These are phyloP conservation scores for Stylosanthes scabra DNA, from an alignment of 331 rosid genomes.

Conservation along the genomic window DNA sequence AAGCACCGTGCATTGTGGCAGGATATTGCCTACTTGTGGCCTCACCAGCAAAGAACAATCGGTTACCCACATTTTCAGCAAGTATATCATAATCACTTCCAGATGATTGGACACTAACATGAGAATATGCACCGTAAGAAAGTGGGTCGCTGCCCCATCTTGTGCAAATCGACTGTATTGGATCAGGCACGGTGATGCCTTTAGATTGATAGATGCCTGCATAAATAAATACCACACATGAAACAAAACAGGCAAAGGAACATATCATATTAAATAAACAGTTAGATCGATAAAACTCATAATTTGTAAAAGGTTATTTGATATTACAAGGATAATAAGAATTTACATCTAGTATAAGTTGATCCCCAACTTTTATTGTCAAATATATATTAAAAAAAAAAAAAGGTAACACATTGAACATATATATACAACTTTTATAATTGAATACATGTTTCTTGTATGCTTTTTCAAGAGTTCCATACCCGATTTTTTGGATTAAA, in stretches of 20 bases:
- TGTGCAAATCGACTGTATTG: constrained; percentile 88
- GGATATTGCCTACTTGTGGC: constrained; percentile 95
- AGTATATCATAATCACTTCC: constrained; percentile 89
- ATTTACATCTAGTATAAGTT: too few species aligned
- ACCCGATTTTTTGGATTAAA: too few species aligned
- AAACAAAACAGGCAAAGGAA: constrained; percentile 34
- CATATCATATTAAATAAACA: background rate
- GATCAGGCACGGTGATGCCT: constrained; percentile 81
- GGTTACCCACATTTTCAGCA: constrained; percentile 80
- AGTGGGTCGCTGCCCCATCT: constrained; percentile 96
- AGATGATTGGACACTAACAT: constrained; percentile 81
- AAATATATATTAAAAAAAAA: too few species aligned
- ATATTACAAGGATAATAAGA: too few species aligned
- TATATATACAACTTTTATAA: too few species aligned
- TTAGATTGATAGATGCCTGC: constrained; percentile 81
- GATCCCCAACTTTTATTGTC: too few species aligned
- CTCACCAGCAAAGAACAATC: constrained; percentile 94
- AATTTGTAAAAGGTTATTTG: too few species aligned
- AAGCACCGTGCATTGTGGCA: constrained; percentile 98
- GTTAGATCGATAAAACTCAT: too few species aligned
- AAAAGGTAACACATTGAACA: too few species aligned
- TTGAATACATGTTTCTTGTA: too few species aligned
- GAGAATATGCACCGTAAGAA: constrained; percentile 93
- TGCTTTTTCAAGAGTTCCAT: too few species aligned
- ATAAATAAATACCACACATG: constrained; percentile 27